Evolutionary conservation across 768 basidiomycete species (phyloP), one percentile per base, ranked within the genome.

Genomic region (Clathrus columnatus): DNA sequence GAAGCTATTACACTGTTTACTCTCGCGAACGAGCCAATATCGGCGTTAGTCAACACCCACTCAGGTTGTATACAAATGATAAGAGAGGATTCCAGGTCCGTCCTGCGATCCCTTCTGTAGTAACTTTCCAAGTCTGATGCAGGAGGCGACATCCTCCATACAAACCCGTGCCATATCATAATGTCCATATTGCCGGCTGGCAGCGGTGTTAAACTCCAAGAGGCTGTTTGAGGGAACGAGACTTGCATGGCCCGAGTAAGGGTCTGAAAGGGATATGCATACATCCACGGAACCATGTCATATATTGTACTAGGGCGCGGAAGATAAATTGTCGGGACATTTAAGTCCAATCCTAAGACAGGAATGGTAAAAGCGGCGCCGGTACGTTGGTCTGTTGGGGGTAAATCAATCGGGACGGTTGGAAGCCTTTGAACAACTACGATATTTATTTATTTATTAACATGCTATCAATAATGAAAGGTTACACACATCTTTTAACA

Each of bases 261-360:
- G 7, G 77, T 82, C 61, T 74, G 72, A 21, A 84, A 63, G 4
- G 81, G 80, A 47, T 79, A 70, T 53, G 71, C 71, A 28, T 73
- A 71, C 17, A 82, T 60, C 81, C 81, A 83, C 23, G 69, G 64
- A 21, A 68, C 64, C 41, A 81, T 64, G 27, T 81, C 82, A 50
- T 23, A 20, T 7, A 48, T 24, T 16, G 20, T 41, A 29, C 5
- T 46, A 21, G 53, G 53, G 7, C 28, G 45, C 5, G 44, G 32
- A 16, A 28, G 3, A 46, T 17, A 1, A 20, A 53, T 16, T 7
- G 46, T 23, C 23, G 49, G 32, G 2, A 26, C 59, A 32, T 62
- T 50, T 55, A 42, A n/a, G 43, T 17, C 7, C 36, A 18, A 24
- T 0, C 50, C 50, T 17, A 5, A 5, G 16, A 42, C 49, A 21